These are phyloP conservation scores for Geranium brycei DNA, from an alignment of 345 rosid genomes.

Conservation along the genomic window DNA sequence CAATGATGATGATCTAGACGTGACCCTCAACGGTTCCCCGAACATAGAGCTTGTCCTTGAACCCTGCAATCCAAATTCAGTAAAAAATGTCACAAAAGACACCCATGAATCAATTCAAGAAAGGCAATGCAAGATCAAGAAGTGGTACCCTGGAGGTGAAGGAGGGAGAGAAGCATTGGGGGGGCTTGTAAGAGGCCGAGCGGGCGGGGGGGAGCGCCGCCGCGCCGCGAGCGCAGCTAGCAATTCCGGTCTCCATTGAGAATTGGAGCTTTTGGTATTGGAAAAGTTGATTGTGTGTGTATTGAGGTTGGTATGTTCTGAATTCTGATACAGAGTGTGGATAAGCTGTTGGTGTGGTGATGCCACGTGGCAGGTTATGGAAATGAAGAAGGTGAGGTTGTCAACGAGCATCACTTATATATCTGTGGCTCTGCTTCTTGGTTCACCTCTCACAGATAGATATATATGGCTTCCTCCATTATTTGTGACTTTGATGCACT, in stretches of 20 bases:
- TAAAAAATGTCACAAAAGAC: neutral
- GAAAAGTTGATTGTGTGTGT: neutral
- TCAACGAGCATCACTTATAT: neutral
- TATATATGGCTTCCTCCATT: neutral
- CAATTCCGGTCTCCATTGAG: slow-evolving; percentile 44
- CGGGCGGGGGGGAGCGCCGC: slow-evolving; percentile 42
- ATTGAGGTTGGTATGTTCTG: neutral
- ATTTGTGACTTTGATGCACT: neutral
- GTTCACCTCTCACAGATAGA: neutral
- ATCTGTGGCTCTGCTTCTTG: neutral
- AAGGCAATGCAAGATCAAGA: neutral
- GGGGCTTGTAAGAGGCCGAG: slow-evolving; percentile 44
- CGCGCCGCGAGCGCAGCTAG: slow-evolving; percentile 47
- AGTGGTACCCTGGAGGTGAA: slow-evolving; percentile 50
- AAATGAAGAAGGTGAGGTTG: neutral
- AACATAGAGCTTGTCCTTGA: slow-evolving; percentile 40
- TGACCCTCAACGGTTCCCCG: slow-evolving; percentile 56
- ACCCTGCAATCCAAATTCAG: slow-evolving; percentile 14
- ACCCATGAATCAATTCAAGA: neutral
- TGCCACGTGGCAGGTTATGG: slow-evolving; percentile 26
- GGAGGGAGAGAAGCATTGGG: slow-evolving; percentile 41
- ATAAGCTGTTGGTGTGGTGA: slow-evolving; percentile 24
- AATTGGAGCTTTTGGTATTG: neutral
- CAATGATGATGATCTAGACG: slow-evolving; percentile 41
- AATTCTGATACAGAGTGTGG: slow-evolving; percentile 13